Conservation (phyloP, 2,329 filamentous ascomycete genomes). For the Cephalotrichum gorgonifer region DNA sequence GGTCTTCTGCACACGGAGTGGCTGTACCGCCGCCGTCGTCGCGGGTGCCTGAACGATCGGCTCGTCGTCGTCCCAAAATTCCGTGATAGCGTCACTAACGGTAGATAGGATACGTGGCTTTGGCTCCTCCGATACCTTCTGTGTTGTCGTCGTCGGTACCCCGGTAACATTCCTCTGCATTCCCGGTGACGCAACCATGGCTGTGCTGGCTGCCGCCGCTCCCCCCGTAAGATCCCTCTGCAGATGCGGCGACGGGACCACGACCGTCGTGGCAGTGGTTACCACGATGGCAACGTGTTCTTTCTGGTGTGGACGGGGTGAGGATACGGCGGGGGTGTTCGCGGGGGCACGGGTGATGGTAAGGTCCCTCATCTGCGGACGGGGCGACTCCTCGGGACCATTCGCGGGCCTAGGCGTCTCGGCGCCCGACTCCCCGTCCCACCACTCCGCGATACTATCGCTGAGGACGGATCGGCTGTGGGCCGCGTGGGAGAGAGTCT, state of each 20-base stretch:
- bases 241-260: background rate
- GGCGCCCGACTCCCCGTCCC: background rate
- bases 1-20: too few relatives aligned
- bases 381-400: too few relatives aligned
- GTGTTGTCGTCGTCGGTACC: background rate
- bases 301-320: slow-evolving; percentile 7
- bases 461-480: background rate
- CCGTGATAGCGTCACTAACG: too few relatives aligned
- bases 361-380: too few relatives aligned
- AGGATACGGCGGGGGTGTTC: background rate
- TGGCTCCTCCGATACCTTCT: too few relatives aligned
- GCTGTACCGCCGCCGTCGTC: too few relatives aligned
- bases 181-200: background rate
- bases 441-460: background rate
- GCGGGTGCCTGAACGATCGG: too few relatives aligned
- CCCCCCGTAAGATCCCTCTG: background rate
- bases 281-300: background rate
- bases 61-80: too few relatives aligned
- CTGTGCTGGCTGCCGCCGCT: background rate
- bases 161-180: background rate
- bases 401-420: background rate
- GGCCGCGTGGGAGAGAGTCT: background rate
- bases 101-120: too few relatives aligned
- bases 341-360: background rate
- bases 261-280: background rate